phyloP scores from a whole-genome alignment of 148 eudicot genomes.

The Diospyros lotus region DNA sequence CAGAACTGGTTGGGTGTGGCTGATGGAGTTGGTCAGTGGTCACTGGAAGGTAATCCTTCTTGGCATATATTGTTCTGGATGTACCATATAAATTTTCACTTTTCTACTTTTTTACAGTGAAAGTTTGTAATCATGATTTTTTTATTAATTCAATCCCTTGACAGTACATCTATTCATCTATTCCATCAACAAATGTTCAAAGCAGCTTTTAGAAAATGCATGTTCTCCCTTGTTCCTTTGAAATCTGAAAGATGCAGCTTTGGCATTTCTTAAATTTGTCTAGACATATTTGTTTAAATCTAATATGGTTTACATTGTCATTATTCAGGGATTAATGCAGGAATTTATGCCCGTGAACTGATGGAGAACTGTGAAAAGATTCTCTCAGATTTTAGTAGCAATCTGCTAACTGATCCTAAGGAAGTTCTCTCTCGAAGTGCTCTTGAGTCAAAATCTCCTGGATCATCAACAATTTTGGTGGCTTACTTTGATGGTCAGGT shows the following conservation, averaged over 20 bases:
- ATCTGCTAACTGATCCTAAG: conserved; percentile 28
- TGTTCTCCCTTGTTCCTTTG: no score
- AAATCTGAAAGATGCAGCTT: not conserved
- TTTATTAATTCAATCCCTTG: not conserved
- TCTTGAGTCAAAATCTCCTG: conserved; percentile 47
- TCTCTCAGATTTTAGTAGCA: conserved; percentile 26
- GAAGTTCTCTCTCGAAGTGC: conserved; percentile 54
- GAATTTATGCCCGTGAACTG: conserved; percentile 63
- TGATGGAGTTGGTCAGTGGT: conserved; percentile 82
- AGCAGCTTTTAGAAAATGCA: no score
- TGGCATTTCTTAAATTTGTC: not conserved
- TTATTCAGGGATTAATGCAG: conserved; percentile 49
- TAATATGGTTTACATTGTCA: conserved; percentile 4
- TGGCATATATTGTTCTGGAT: not conserved
- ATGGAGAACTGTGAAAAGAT: conserved; percentile 50
- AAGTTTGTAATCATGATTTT: not conserved
- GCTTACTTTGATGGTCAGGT: conserved; percentile 76
- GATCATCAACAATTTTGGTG: conserved; percentile 70
- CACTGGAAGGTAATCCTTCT: conserved; percentile 57
- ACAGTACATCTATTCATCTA: not conserved
- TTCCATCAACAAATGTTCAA: not conserved
- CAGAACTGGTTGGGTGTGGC: conserved; percentile 84
- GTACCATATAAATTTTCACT: not conserved
- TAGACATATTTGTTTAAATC: not conserved
- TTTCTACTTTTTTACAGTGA: not conserved